These are phyloP conservation scores for Omphalea diandra DNA, from an alignment of 441 rosid genomes.

Conservation along the genomic window DNA sequence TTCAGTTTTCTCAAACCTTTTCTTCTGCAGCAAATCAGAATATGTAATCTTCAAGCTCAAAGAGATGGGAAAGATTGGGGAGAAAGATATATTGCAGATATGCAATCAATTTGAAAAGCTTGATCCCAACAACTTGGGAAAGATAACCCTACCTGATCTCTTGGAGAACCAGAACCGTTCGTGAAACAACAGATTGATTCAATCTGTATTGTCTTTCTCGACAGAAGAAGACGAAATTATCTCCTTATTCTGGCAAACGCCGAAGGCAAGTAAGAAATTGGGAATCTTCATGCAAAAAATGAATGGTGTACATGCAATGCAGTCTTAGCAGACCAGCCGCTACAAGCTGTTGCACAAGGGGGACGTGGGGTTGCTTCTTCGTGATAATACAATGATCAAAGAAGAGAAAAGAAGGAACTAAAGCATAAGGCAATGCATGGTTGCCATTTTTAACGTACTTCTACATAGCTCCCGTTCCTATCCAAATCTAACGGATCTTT, in stretches of 20 bases:
- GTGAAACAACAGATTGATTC: conserved; percentile 21
- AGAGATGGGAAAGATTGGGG: conserved; percentile 83
- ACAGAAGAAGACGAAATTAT: neutral
- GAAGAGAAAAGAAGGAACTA: neutral
- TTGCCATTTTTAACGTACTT: neutral
- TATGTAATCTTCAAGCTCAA: conserved; percentile 87
- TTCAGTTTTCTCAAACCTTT: neutral
- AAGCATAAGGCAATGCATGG: neutral
- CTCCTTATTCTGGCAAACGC: neutral
- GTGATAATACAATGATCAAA: neutral
- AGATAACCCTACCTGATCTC: conserved; percentile 77
- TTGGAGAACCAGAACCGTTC: conserved; percentile 42
- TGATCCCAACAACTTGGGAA: conserved; percentile 75
- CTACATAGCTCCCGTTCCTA: no score
- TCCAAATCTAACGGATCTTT: no score
- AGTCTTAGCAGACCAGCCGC: neutral
- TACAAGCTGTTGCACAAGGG: neutral
- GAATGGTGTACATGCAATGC: neutral
- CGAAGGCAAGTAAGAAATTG: neutral
- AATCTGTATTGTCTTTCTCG: neutral
- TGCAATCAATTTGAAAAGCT: conserved; percentile 72
- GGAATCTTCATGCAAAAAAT: neutral
- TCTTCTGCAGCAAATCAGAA: conserved; percentile 76
- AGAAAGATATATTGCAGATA: conserved; percentile 73
- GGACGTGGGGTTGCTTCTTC: neutral